Evolutionary conservation across 441 rosid species (phyloP).

Genomic region (Populus tomentosa): DNA sequence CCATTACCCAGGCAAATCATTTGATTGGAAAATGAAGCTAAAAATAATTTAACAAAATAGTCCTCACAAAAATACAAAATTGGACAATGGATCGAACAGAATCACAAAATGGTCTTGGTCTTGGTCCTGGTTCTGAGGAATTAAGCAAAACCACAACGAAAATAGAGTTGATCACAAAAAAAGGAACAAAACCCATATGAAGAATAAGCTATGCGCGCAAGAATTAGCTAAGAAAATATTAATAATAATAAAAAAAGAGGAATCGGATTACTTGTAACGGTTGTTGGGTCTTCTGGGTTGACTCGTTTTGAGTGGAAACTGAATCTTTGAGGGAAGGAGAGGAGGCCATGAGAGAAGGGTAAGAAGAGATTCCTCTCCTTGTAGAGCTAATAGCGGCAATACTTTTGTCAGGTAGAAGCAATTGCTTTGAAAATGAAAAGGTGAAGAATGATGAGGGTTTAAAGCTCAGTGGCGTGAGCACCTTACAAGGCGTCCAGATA

Average conservation of each 20-base stretch:
- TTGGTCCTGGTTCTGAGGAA: not conserved
- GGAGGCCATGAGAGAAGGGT: slow-evolving; percentile 37
- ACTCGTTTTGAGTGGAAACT: slow-evolving; percentile 19
- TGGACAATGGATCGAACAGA: no score
- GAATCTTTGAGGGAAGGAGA: slow-evolving; percentile 25
- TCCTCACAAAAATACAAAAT: no score
- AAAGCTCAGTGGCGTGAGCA: slow-evolving; percentile 37
- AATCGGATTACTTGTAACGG: slow-evolving; percentile 46
- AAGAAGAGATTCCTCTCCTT: slow-evolving; percentile 5
- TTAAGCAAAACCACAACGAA: not conserved
- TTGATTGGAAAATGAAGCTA: not conserved
- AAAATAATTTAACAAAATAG: no score
- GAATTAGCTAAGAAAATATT: not conserved
- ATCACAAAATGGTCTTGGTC: not conserved
- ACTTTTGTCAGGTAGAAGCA: not conserved
- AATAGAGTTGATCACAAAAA: not conserved
- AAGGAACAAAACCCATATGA: not conserved
- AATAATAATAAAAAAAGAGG: not conserved
- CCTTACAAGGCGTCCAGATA: slow-evolving; percentile 44
- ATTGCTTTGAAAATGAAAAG: slow-evolving; percentile 19
- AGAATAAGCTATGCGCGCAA: not conserved
- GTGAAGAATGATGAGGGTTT: slow-evolving; percentile 24
- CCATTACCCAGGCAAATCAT: not conserved
- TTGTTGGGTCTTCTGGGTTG: no score
- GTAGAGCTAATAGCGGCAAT: not conserved